Percentiles rank a stretch among this genome's conserved stretches.
Evolutionary conservation across 2,329 filamentous ascomycete genomes (phyloP).

Genomic region (Penicillium griseofulvum): DNA sequence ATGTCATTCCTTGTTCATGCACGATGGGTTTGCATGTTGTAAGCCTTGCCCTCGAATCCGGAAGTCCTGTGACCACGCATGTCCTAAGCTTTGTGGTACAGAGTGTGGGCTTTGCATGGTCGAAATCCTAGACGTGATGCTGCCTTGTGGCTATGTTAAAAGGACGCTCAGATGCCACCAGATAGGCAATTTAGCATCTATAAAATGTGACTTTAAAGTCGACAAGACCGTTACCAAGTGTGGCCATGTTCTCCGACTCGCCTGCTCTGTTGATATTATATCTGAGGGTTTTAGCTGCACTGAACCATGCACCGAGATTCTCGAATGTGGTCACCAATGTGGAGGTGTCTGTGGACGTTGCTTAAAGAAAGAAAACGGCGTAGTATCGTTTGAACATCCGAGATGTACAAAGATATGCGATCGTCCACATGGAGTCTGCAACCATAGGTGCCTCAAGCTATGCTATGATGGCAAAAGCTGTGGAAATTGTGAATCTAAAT

Average conservation of each 20-base stretch:
- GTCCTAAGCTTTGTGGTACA: slow-evolving; percentile 11
- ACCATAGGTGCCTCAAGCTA: slow-evolving; percentile 6
- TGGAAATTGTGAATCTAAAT: slow-evolving; percentile 6
- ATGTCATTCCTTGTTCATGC: slow-evolving; percentile 10
- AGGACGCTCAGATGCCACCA: slow-evolving; percentile 1
- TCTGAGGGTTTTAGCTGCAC: slow-evolving; percentile 2
- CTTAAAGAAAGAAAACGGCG: background rate
- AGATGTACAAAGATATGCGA: slow-evolving; percentile 7
- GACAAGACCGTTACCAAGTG: slow-evolving; percentile 6
- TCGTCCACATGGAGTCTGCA: slow-evolving; percentile 8
- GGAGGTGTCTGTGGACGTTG: background rate
- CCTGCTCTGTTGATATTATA: slow-evolving; percentile 5
- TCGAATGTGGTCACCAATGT: slow-evolving; percentile 8
- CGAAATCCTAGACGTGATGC: slow-evolving; percentile 1
- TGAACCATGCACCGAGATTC: background rate
- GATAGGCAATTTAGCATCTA: too few relatives aligned
- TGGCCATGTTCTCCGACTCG: slow-evolving; percentile 2
- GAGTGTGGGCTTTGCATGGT: slow-evolving; percentile 8
- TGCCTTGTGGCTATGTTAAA: slow-evolving; percentile 13
- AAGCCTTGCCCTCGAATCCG: slow-evolving; percentile 13
- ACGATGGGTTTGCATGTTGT: slow-evolving; percentile 4
- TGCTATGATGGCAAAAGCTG: slow-evolving; percentile 7
- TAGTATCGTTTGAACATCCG: background rate
- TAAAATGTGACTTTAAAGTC: slow-evolving; percentile 4
- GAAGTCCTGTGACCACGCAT: slow-evolving; percentile 7